Base-by-base conservation (phyloP, 2,329 filamentous ascomycete genomes). In the Teratosphaeria nubilosa region DNA sequence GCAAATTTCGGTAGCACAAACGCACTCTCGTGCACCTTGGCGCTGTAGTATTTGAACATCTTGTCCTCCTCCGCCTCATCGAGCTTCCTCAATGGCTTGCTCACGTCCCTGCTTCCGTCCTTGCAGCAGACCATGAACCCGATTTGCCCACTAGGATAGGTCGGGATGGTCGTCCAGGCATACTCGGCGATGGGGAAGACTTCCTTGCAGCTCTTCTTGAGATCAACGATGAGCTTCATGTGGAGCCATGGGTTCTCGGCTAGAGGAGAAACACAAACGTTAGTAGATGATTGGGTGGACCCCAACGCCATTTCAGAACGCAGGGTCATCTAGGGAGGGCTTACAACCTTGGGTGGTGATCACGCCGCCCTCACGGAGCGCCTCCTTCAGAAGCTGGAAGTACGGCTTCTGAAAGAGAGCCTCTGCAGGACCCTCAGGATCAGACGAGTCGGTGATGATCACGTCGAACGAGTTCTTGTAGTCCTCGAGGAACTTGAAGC, bases 301-400 rank as follows among this genome's bases (percentile, higher is more conserved):
- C 52, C 45, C 37, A 58, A 48, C 41, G 41, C 41, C 20, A n/a
- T 32, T 55, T 24, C 31, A 55, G 25, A 51, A 20, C 51, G 30
- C 66, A 60, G 63, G 65, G 64, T 66, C 58, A 59, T 68, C 27
- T 4, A 76, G 77, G 82, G 84, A 83, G 86, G 86, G 85, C 90
- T 84, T 91, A 95, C 90, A 95, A 99, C 94, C 94, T 96, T 99
- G 94, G 74, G 94, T 99, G 78, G 91, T 92, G 79, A 99, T 97
- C 73, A 99, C 91, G 80, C 94, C 94, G 78, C 91, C 92, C 71
- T 96, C 90, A 67, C 89, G 86, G 69, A 97, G 86, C 69, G 94
- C 94, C 72, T 86, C 88, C 75, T 87, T 82, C 63, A 99, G 84
- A 67, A 99, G 86, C 82, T 96, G 82, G 77, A 97, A 99, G 84